A percentile compares a stretch with the other conserved stretches of the same genome.
These are phyloP conservation scores for Verticillium klebahnii DNA, from an alignment of 2,329 filamentous ascomycete genomes.

Conservation along the genomic window DNA sequence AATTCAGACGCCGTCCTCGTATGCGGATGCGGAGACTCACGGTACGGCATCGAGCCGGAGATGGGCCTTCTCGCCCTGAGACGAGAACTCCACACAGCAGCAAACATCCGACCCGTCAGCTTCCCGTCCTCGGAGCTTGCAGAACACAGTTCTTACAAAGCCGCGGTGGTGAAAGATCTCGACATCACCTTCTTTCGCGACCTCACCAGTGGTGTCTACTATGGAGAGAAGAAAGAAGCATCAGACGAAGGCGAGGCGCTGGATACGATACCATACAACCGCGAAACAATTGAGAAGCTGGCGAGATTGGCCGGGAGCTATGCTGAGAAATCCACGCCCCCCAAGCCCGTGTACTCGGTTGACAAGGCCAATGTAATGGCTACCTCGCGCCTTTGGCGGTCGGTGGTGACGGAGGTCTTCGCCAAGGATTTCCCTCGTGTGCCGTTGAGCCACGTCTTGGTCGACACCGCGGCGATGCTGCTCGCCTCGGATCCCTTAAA, in stretches of 20 bases:
- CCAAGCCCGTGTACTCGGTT: conserved; percentile 35
- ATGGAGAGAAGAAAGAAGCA: conserved; percentile 52
- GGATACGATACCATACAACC: conserved; percentile 69
- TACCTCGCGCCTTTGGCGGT: conserved; percentile 16
- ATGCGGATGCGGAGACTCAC: conserved; percentile 9
- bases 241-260: conserved; percentile 56
- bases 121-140: conserved; percentile 68
- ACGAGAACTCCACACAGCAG: conserved; percentile 47
- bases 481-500: conserved; percentile 12
- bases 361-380: conserved; percentile 22
- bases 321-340: conserved; percentile 50
- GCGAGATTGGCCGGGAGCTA: conserved; percentile 63
- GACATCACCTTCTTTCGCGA: conserved; percentile 77
- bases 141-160: conserved; percentile 64
- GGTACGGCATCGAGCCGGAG: conserved; percentile 58
- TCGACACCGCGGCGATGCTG: conserved; percentile 16
- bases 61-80: conserved; percentile 69
- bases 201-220: conserved; percentile 74
- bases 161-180: conserved; percentile 60
- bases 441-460: conserved; percentile 13
- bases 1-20: conserved; percentile 8
- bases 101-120: conserved; percentile 73
- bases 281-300: conserved; percentile 66
- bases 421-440: conserved; percentile 15
- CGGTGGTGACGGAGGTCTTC: conserved; percentile 11